Evolutionary conservation across 2,329 filamentous ascomycete species (phyloP), one percentile per base, ranked within the genome.

Genomic region (Phyllosticta citribraziliensis): DNA sequence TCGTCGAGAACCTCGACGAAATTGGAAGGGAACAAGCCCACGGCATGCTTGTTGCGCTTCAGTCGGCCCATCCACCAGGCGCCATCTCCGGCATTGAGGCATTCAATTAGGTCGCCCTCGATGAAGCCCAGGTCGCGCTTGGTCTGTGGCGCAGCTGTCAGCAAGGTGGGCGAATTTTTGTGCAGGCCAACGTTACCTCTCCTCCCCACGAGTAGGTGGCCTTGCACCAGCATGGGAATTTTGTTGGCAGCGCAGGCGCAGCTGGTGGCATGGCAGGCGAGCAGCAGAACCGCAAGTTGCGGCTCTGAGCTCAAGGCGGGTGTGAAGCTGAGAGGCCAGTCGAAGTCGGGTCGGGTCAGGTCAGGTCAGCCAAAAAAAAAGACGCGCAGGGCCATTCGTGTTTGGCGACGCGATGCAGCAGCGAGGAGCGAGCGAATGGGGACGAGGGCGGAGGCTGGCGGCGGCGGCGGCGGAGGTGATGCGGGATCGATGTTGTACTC

Each of bases 61-160:
- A 99, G 77, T 65, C 93, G 85, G 55, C 94, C 94, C 76, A 92
- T 96, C 94, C 94, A 99, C 94, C 94, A 99, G 55, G 90, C 92
- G 58, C 94, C 94, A 76, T 99, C 94, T 65, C 94, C 94, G 20
- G 94, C 94, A 73, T 99, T 99, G 58, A 99, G 81, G 71, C 93
- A 97, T 83, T 99, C 94, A 73, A 99, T 99, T 66, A 99, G 77
- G 75, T 99, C 94, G 65, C 94, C 94, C 75, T 99, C 94, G 67
- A 99, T 88, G 75, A 99, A 99, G 17, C 94, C 94, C 62, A 99
- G 82, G 72, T 99, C 94, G 73, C 88, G 86, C 79, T 96, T 96
- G 24, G 88, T 93, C 86, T 78, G 65, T 51, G 59, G 56, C 25
- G 17, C 53, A 56, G 25, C 17, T 35, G 55, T 22, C 52, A 50